Conservation (phyloP, 192 early-diverging fungal genomes). For the Spinellus fusiger region DNA sequence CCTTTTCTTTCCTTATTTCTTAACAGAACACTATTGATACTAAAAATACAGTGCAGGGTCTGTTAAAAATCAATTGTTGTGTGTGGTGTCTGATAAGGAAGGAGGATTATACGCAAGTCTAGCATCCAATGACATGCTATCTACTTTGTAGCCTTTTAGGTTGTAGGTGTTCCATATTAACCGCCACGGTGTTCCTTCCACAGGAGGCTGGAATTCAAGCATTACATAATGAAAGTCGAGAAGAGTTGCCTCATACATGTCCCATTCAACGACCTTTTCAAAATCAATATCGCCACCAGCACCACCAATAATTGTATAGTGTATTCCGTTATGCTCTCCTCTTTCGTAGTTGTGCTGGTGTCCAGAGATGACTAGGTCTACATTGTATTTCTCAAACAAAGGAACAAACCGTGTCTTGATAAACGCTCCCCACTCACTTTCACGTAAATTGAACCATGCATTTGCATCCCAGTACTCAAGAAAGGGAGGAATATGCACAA, state of each 20-base stretch:
- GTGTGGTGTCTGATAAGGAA: too few species aligned
- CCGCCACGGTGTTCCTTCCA: slow-evolving; percentile 3
- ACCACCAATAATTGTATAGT: slow-evolving; percentile 69
- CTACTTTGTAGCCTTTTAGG: slow-evolving; percentile 10
- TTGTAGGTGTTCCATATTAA: slow-evolving; percentile 21
- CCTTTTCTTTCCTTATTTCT: too few species aligned
- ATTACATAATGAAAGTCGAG: slow-evolving; percentile 48
- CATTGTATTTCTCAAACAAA: slow-evolving; percentile 56
- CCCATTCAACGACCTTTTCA: slow-evolving; percentile 54
- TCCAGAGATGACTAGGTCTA: slow-evolving; percentile 71
- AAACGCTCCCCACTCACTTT: slow-evolving; percentile 68
- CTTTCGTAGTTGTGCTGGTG: slow-evolving; percentile 79
- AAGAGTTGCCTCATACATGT: slow-evolving; percentile 51
- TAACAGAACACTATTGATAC: too few species aligned
- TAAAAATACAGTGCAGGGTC: too few species aligned
- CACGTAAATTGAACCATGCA: slow-evolving; percentile 57
- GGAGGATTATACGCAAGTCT: slow-evolving; percentile 14
- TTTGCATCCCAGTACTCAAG: slow-evolving; percentile 72
- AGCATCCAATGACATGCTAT: slow-evolving; percentile 1
- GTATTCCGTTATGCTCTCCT: slow-evolving; percentile 42
- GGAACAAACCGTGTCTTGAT: slow-evolving; percentile 57
- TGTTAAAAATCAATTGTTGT: too few species aligned
- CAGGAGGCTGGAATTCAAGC: slow-evolving; percentile 29
- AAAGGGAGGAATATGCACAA: slow-evolving; percentile 71
- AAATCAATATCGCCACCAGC: slow-evolving; percentile 62